Base-by-base conservation (phyloP, 2,329 filamentous ascomycete species). In the Chalara sp. region DNA sequence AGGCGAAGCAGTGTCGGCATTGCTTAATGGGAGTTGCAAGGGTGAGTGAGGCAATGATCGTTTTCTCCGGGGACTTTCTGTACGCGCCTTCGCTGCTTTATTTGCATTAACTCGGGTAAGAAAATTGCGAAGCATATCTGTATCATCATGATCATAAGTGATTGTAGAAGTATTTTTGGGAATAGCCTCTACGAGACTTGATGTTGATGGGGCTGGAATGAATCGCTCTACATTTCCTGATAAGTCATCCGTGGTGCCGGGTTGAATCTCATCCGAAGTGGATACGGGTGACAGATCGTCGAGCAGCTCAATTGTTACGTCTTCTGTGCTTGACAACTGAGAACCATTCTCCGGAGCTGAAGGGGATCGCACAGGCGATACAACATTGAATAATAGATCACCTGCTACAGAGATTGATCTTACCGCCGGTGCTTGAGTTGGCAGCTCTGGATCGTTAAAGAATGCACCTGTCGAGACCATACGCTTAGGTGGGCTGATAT, bases 91-190 rank as follows among this genome's bases (percentile, higher is more conserved):
- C 2, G 65, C 64, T 50, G 61, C 65, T 54, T 68, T 69, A 44
- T 63, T 63, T 28, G 66, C 67, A 46, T 66, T 64, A 39, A 65
- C 64, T 45, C 65, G 58, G 32, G 58, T 64, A 32, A 69, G 61
- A 44, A 69, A 69, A 39, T 65, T 61, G n/a, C 61, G 62, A 13
- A 69, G 61, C 55, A 69, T 61, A 46, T 63, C 62, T 10, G 65
- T 67, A 51, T 69, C 66, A 48, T 68, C 65, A 40, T 58, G 49
- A 32, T 64, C 54, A 32, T 56, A 60, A 30, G 47, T 51, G 12
- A 46, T 32, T 5, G 32, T 31, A 13, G 35, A 40, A 45, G 49
- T 40, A 44, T 57, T 58, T 29, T 56, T 44, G 5, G 54, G 52
- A 28, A 51, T 53, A 13, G 48, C 48, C 7, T 57, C 51, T 5